Evolutionary conservation across 1,284 basidiomycete species (phyloP).

Genomic region (Peniophora sp.): DNA sequence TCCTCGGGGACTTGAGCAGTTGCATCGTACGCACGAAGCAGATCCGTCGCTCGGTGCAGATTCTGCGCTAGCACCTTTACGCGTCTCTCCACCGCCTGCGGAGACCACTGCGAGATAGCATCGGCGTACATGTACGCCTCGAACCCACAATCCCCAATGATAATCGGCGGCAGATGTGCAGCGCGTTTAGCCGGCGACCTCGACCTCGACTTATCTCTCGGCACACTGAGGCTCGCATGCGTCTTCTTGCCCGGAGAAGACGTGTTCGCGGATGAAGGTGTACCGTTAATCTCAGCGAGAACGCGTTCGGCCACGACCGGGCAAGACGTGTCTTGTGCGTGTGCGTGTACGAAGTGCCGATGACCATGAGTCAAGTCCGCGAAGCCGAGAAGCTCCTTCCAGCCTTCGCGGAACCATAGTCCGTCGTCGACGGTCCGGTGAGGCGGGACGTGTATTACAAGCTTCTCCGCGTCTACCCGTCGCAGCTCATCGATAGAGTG

Average conservation of each 20-base stretch:
- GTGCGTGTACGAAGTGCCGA: slow-evolving; percentile 16
- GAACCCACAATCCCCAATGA: slow-evolving; percentile 65
- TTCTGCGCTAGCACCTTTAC: slow-evolving; percentile 68
- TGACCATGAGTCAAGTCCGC: slow-evolving; percentile 19
- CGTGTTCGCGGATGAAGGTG: slow-evolving; percentile 6
- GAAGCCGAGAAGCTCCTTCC: slow-evolving; percentile 40
- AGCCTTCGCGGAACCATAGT: slow-evolving; percentile 53
- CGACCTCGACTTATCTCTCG: neutral
- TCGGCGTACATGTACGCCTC: slow-evolving; percentile 57
- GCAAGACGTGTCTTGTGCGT: slow-evolving; percentile 11
- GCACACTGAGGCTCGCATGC: slow-evolving; percentile 13
- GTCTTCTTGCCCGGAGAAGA: slow-evolving; percentile 16
- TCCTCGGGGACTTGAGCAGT: slow-evolving; percentile 43
- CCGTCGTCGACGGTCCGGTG: slow-evolving; percentile 61
- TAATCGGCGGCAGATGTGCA: slow-evolving; percentile 46
- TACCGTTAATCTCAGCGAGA: slow-evolving; percentile 18
- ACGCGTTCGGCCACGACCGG: slow-evolving; percentile 13
- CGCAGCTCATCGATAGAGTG: slow-evolving; percentile 55
- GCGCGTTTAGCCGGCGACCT: slow-evolving; percentile 3
- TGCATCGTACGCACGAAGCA: slow-evolving; percentile 67
- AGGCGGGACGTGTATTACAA: slow-evolving; percentile 39
- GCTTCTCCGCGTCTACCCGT: slow-evolving; percentile 41
- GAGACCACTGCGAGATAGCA: slow-evolving; percentile 53
- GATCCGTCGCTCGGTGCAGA: slow-evolving; percentile 45
- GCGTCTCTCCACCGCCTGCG: slow-evolving; percentile 49